phyloP scores from a whole-genome alignment of 495 filamentous ascomycete genomes.

The Penicillium waksmanii region DNA sequence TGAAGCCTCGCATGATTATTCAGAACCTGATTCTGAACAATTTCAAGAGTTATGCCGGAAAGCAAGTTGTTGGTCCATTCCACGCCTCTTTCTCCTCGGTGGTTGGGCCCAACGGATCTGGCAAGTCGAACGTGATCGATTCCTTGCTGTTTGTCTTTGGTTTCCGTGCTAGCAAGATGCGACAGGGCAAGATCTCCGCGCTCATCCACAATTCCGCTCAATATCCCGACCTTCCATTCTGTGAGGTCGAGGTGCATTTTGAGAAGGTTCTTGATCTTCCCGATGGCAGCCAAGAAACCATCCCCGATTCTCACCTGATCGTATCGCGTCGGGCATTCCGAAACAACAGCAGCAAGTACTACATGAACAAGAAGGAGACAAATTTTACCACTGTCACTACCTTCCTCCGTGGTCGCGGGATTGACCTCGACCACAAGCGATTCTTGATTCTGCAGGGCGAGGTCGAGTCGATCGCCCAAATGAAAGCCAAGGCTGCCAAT shows the following conservation, averaged over 20 bases:
- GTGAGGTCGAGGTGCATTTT: slow-evolving; percentile 96
- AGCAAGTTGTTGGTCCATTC: slow-evolving; percentile 94
- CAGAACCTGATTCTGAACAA: slow-evolving; percentile 87
- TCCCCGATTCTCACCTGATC: slow-evolving; percentile 81
- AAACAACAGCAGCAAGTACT: slow-evolving; percentile 97
- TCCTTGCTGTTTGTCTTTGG: slow-evolving; percentile 97
- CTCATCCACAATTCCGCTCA: slow-evolving; percentile 94
- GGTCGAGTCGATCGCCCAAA: slow-evolving; percentile 97
- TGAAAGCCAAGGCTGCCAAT: slow-evolving; percentile 94
- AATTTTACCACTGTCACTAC: slow-evolving; percentile 90
- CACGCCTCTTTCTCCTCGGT: slow-evolving; percentile 98
- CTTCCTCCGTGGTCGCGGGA: slow-evolving; percentile 83
- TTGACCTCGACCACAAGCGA: slow-evolving; percentile 97
- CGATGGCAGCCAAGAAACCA: slow-evolving; percentile 68
- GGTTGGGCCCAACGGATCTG: slow-evolving; percentile 95
- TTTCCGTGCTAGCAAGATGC: slow-evolving; percentile 98
- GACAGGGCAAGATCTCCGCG: slow-evolving; percentile 97
- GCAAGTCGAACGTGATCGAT: slow-evolving; percentile 99
- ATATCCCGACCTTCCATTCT: slow-evolving; percentile 80
- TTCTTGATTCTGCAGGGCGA: slow-evolving; percentile 97
- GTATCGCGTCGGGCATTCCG: slow-evolving; percentile 94
- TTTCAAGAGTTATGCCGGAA: slow-evolving; percentile 97
- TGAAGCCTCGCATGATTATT: slow-evolving; percentile 86
- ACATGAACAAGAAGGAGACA: slow-evolving; percentile 85
- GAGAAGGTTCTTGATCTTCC: slow-evolving; percentile 89